phyloP scores from a whole-genome alignment of 169 alveolate genomes.

The Eimeria tenella region DNA sequence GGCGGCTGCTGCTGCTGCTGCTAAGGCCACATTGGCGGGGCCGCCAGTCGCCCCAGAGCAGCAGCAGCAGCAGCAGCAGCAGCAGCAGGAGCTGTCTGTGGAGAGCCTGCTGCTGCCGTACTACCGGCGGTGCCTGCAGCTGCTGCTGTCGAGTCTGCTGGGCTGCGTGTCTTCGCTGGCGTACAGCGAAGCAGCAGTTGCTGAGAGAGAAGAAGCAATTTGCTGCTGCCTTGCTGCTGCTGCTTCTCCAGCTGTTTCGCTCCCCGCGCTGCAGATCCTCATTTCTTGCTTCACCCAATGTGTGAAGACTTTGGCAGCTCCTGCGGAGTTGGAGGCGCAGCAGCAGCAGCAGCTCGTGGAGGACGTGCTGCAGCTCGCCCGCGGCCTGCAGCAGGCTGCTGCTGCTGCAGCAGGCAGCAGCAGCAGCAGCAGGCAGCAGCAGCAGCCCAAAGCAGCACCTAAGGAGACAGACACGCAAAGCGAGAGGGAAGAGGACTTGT shows the following conservation, averaged over 20 bases:
- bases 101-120: slow-evolving; percentile 50
- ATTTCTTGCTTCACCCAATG: neutral
- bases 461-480: no score
- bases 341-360: slow-evolving; percentile 66
- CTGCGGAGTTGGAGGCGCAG: slow-evolving; percentile 14
- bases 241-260: slow-evolving; percentile 9
- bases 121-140: slow-evolving; percentile 58
- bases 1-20: neutral
- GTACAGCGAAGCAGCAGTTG: neutral
- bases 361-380: slow-evolving; percentile 35
- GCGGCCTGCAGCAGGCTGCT: slow-evolving; percentile 3
- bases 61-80: neutral
- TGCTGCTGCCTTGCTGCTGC: neutral
- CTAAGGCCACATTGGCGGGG: neutral
- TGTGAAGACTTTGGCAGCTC: slow-evolving; percentile 16
- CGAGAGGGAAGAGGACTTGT: no score
- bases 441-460: neutral
- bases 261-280: neutral
- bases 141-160: slow-evolving; percentile 28
- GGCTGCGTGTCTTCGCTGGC: slow-evolving; percentile 6
- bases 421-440: slow-evolving; percentile 4
- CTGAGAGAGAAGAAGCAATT: slow-evolving; percentile 9
- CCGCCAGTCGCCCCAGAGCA: neutral
- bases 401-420: slow-evolving; percentile 1
- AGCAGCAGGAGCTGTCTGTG: neutral